Evolutionary conservation across 179 eudicot species (phyloP).

Genomic region (Silene coronaria): DNA sequence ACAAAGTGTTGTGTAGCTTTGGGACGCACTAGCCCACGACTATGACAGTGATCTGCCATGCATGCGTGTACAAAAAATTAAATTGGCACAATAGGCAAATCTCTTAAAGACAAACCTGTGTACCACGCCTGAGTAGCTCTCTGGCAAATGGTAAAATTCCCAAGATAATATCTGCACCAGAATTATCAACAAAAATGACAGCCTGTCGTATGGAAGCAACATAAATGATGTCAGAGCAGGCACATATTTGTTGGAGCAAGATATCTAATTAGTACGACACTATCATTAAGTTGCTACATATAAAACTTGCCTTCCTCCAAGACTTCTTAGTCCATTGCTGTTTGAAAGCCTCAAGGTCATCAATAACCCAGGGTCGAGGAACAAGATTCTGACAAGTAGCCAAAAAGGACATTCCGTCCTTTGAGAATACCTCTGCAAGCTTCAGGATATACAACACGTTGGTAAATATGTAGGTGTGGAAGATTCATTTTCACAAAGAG

Average conservation of each 20-base stretch:
- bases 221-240: conserved; percentile 21
- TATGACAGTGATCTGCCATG: neutral
- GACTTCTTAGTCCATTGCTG: conserved; percentile 66
- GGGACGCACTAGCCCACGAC: neutral
- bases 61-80: neutral
- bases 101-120: conserved; percentile 53
- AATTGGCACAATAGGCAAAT: conserved; percentile 4
- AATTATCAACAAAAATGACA: conserved; percentile 90
- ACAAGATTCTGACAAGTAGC: conserved; percentile 93
- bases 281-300: neutral
- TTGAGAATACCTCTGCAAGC: conserved; percentile 98
- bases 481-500: neutral
- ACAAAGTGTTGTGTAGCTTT: neutral
- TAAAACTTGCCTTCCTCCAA: conserved; percentile 71
- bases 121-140: conserved; percentile 79
- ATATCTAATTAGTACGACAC: neutral
- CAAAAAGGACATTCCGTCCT: conserved; percentile 94
- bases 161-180: conserved; percentile 92
- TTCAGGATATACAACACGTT: conserved; percentile 26
- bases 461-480: neutral
- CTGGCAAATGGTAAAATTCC: conserved; percentile 96
- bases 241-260: neutral
- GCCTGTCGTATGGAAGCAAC: conserved; percentile 47
- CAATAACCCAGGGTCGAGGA: conserved; percentile 98
- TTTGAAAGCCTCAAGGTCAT: conserved; percentile 77